These are phyloP conservation scores for Stephania yunnanensis DNA, from an alignment of 164 flowering plant species.

Conservation along the genomic window DNA sequence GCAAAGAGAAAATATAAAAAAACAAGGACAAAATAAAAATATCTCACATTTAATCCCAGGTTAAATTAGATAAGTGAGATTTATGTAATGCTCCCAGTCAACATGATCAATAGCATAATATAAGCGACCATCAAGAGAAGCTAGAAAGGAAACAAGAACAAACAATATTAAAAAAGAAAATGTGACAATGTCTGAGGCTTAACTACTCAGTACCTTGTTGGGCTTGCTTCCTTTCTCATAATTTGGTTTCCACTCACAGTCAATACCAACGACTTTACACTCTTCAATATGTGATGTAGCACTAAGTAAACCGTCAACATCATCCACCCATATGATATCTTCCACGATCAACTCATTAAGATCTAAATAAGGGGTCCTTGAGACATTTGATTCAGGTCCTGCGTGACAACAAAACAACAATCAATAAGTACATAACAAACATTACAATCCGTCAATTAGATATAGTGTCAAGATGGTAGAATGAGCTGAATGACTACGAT, in stretches of 20 bases:
- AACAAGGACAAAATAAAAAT: not conserved
- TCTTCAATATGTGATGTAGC: constrained; percentile 63
- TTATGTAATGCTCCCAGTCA: not conserved
- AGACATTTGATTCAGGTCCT: constrained; percentile 43
- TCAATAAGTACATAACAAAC: not conserved
- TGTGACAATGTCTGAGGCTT: not conserved
- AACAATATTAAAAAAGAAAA: not conserved
- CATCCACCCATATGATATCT: constrained; percentile 79
- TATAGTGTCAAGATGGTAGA: not conserved
- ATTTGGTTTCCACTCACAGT: constrained; percentile 98
- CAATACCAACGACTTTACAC: constrained; percentile 79
- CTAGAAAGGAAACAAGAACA: not conserved
- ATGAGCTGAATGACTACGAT: not conserved
- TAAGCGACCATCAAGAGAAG: not conserved
- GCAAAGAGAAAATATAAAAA: no score
- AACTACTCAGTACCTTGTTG: constrained; percentile 48
- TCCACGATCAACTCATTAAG: constrained; percentile 53
- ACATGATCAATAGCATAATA: not conserved
- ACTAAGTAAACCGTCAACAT: constrained; percentile 39
- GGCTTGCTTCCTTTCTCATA: constrained; percentile 75
- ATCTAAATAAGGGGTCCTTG: constrained; percentile 36
- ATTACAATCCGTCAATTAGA: constrained; percentile 1
- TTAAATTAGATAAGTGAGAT: not conserved
- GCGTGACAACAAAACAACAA: constrained; percentile 17
- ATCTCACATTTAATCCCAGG: not conserved